Percentiles rank a stretch among this genome's conserved stretches.
Conservation (phyloP, 495 filamentous ascomycete genomes). For the Niebla homalea region DNA sequence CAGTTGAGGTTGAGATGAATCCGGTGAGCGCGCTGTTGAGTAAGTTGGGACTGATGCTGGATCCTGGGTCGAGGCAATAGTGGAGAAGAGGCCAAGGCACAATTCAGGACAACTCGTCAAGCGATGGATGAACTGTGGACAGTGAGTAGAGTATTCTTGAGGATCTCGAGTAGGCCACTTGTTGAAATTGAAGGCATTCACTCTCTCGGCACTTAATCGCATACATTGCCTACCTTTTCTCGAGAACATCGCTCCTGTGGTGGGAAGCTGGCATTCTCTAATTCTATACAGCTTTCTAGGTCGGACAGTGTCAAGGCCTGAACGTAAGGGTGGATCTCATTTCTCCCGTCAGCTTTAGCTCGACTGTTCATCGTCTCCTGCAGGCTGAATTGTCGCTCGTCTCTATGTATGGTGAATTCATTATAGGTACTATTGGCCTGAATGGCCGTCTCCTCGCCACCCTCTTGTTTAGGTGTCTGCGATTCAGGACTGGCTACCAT, state of each 20-base stretch:
- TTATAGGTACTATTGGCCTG: slow-evolving; percentile 3
- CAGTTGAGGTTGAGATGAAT: slow-evolving; percentile 35
- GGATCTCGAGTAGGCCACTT: not conserved
- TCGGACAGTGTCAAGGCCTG: slow-evolving; percentile 60
- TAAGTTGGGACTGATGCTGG: slow-evolving; percentile 31
- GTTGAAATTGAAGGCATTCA: not conserved
- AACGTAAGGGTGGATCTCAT: slow-evolving; percentile 52
- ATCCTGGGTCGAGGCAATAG: slow-evolving; percentile 34
- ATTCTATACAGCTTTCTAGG: slow-evolving; percentile 57
- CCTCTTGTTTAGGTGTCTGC: slow-evolving; percentile 8
- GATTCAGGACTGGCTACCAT: slow-evolving; percentile 18
- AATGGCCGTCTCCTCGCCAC: not conserved
- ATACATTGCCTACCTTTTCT: slow-evolving; percentile 55
- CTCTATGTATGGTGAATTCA: slow-evolving; percentile 14
- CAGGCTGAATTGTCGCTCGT: slow-evolving; percentile 4
- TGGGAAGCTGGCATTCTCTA: slow-evolving; percentile 66
- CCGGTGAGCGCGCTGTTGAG: slow-evolving; percentile 30
- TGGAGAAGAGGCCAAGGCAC: slow-evolving; percentile 64
- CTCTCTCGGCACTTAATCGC: not conserved
- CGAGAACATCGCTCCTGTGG: slow-evolving; percentile 55
- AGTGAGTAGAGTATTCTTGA: not conserved
- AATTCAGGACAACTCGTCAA: slow-evolving; percentile 67
- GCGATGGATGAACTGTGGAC: slow-evolving; percentile 62
- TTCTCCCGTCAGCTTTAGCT: slow-evolving; percentile 1
- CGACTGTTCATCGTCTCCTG: not conserved